phyloP scores from a whole-genome alignment of 306 rosid genomes.

The Psophocarpus tetragonolobus region DNA sequence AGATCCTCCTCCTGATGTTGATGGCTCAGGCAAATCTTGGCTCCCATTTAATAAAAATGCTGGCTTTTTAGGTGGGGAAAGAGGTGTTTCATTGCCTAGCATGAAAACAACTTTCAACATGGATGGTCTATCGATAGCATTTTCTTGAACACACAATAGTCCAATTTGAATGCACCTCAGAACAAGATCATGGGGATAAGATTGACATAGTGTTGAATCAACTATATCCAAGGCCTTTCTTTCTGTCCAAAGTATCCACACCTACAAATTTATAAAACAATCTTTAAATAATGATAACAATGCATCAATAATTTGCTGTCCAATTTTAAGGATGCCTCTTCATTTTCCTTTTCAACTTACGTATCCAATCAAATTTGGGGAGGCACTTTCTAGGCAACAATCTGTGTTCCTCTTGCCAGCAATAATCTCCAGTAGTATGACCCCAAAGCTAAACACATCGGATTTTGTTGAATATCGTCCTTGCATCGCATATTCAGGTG shows the following conservation, averaged over 20 bases:
- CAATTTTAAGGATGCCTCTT: background rate
- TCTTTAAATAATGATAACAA: no score
- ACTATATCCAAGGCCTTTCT: no score
- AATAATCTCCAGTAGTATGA: constrained; percentile 44
- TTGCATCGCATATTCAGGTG: constrained; percentile 50
- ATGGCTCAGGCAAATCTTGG: background rate
- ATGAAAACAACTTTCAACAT: constrained; percentile 57
- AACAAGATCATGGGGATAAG: constrained; percentile 3
- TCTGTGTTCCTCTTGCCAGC: constrained; percentile 32
- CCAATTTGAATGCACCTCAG: constrained; percentile 58
- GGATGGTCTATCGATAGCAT: constrained; percentile 43
- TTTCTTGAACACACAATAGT: constrained; percentile 59
- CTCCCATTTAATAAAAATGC: constrained; percentile 43
- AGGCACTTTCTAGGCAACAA: constrained; percentile 3
- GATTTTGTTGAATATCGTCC: constrained; percentile 48
- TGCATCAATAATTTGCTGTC: background rate
- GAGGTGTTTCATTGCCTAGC: constrained; percentile 53
- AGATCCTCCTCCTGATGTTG: constrained; percentile 32
- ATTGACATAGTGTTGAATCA: no score
- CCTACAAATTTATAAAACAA: no score
- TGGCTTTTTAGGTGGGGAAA: constrained; percentile 45
- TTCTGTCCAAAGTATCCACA: no score
- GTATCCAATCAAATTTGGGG: constrained; percentile 38
- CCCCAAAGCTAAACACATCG: constrained; percentile 50
- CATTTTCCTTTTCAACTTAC: constrained; percentile 6